These are phyloP conservation scores for Sclerotinia nivalis DNA, from an alignment of 2,329 filamentous ascomycete genomes.

Conservation along the genomic window DNA sequence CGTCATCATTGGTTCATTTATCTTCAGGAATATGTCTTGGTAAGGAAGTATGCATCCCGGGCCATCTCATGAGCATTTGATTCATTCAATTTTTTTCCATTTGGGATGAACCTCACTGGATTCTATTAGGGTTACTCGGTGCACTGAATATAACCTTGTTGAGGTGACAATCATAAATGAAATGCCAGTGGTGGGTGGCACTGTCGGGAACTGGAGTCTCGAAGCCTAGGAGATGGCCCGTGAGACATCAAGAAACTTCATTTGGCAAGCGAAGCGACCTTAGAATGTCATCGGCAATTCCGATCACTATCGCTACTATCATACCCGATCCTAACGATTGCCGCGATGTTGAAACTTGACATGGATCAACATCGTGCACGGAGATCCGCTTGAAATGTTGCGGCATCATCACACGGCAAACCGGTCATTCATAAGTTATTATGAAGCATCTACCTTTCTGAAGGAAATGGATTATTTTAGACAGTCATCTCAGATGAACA, in stretches of 20 bases:
- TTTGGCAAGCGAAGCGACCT: not conserved
- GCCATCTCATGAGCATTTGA: too few relatives aligned
- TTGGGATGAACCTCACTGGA: not conserved
- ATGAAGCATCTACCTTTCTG: not conserved
- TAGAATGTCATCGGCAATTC: not conserved
- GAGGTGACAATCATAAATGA: not conserved
- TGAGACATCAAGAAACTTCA: constrained; percentile 5
- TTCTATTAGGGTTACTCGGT: not conserved
- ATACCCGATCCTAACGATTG: not conserved
- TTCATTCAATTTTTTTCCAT: not conserved
- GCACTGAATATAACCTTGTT: not conserved
- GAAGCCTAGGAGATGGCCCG: not conserved
- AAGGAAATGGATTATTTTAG: not conserved
- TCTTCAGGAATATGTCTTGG: not conserved
- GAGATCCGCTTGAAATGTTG: not conserved
- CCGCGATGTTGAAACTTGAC: constrained; percentile 14
- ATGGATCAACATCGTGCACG: constrained; percentile 10
- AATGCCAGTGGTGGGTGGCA: not conserved
- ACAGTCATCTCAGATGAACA: not conserved
- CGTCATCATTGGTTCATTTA: not conserved
- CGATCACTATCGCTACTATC: not conserved
- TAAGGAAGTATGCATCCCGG: too few relatives aligned
- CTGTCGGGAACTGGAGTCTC: not conserved
- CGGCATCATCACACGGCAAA: not conserved
- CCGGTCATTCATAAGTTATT: not conserved